Evolutionary conservation across 2,329 filamentous ascomycete species (phyloP).

Genomic region (Penicillium concentricum): DNA sequence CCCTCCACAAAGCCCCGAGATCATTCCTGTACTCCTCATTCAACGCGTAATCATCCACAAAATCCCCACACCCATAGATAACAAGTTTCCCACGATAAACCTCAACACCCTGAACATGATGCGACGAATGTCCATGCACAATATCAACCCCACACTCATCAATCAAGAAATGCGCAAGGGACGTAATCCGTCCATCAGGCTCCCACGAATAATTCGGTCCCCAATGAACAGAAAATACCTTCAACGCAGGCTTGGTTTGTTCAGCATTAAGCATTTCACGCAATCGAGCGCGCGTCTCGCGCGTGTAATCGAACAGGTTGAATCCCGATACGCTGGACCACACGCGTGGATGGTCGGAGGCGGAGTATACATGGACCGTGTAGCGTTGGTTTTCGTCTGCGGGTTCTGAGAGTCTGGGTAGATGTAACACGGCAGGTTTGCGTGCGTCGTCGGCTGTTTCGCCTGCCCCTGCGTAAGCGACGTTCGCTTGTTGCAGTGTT

Average conservation of each 20-base stretch:
- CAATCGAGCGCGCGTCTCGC: slow-evolving; percentile 22
- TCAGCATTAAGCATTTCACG: slow-evolving; percentile 6
- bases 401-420: slow-evolving; percentile 13
- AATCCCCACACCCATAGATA: slow-evolving; percentile 45
- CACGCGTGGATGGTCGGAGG: slow-evolving; percentile 37
- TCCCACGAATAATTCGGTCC: slow-evolving; percentile 43
- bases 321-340: slow-evolving; percentile 36
- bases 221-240: slow-evolving; percentile 43
- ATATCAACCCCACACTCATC: slow-evolving; percentile 45
- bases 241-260: slow-evolving; percentile 24
- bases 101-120: slow-evolving; percentile 45
- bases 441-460: slow-evolving; percentile 29
- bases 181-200: slow-evolving; percentile 30
- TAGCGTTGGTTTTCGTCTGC: background rate
- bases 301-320: slow-evolving; percentile 39
- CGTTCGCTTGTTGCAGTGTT: slow-evolving; percentile 24
- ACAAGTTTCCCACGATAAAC: slow-evolving; percentile 36
- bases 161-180: slow-evolving; percentile 41
- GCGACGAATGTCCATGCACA: slow-evolving; percentile 43
- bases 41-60: slow-evolving; percentile 46
- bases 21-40: slow-evolving; percentile 38
- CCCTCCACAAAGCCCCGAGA: slow-evolving; percentile 41
- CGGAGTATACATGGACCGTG: slow-evolving; percentile 36
- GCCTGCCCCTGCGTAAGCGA: slow-evolving; percentile 36
- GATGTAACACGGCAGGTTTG: slow-evolving; percentile 28